Evolutionary conservation across 768 basidiomycete species (phyloP), one percentile per base, ranked within the genome.

Genomic region (Phanerochaete sordida): DNA sequence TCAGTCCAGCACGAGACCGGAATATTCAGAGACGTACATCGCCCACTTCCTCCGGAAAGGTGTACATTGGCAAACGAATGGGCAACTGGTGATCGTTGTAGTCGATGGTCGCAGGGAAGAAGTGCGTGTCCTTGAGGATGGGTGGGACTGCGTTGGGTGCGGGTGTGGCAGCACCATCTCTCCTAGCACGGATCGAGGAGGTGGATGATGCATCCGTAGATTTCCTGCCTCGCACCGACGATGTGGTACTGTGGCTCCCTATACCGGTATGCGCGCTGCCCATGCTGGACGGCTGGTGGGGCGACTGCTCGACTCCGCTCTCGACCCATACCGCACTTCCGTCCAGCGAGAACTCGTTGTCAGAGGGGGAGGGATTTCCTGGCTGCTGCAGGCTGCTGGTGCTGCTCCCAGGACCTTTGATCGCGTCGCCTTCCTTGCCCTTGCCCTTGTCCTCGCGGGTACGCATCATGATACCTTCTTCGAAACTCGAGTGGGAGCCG

Each of bases 41-140:
- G 47, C 97, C 95, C 58, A 99, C 93, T 79, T 99, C 97, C 72
- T 95, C 93, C 0, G 91, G 83, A 70, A 97, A 98, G 1, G 88
- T 90, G 21, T 86, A 84, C 48, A 97, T 75, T 0, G 97, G 97
- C 72, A 98, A 84, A 68, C 93, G 89, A 69, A 98, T 93, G 15
- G 95, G 95, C 30, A 98, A 73, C 28, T 84, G 83, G 62, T 94
- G 87, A 57, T 87, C 87, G 71, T 88, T 89, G 74, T 95, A 96
- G 15, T 79, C 83, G 57, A 96, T 90, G 12, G 82, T 81, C 1
- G 95, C 92, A 68, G 95, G 88, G 74, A 85, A 98, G 70, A 91
- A 96, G 70, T 98, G 95, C 37, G 95, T 98, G 79, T 99, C 96
- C 67, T 92, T 93, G 50, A 80, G 78, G 64, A 62, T 51, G 5